These are phyloP conservation scores for Boechera stricta DNA, from an alignment of 345 rosid genomes.

Conservation along the genomic window DNA sequence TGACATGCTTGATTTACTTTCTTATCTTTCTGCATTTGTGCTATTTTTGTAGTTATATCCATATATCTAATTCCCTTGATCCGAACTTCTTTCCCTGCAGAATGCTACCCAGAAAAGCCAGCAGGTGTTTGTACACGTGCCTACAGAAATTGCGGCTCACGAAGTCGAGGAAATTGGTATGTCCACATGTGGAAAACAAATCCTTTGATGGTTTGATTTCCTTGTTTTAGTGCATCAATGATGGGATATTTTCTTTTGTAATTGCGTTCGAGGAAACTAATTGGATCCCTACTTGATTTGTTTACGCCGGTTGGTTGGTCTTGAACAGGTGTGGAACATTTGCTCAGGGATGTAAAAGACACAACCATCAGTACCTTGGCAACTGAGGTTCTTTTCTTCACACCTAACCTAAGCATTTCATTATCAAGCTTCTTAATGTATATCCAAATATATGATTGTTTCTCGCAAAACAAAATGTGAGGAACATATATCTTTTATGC, in stretches of 20 bases:
- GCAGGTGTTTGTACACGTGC: conserved; percentile 78
- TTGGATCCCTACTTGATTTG: conserved; percentile 1
- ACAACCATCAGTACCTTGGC: conserved; percentile 49
- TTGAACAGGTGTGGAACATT: conserved; percentile 58
- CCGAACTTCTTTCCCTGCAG: conserved; percentile 39
- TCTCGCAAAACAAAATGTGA: neutral
- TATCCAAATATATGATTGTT: neutral
- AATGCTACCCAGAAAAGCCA: conserved; percentile 96
- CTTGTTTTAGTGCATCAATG: conserved; percentile 18
- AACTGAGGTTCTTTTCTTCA: conserved; percentile 54
- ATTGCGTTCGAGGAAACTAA: neutral
- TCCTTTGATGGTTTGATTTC: neutral
- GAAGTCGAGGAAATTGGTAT: conserved; percentile 92
- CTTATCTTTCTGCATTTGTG: conserved; percentile 5
- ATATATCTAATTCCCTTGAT: neutral
- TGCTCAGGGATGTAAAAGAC: conserved; percentile 49
- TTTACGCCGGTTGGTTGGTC: neutral
- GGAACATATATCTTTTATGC: neutral
- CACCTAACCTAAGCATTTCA: conserved; percentile 2
- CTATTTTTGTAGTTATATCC: neutral
- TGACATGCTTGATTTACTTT: neutral
- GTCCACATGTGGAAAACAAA: conserved; percentile 16
- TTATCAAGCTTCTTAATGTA: neutral
- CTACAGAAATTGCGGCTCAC: conserved; percentile 85
- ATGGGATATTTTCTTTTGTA: neutral